Conservation (phyloP, 257 asterid species). For the Verbascum thapsus region DNA sequence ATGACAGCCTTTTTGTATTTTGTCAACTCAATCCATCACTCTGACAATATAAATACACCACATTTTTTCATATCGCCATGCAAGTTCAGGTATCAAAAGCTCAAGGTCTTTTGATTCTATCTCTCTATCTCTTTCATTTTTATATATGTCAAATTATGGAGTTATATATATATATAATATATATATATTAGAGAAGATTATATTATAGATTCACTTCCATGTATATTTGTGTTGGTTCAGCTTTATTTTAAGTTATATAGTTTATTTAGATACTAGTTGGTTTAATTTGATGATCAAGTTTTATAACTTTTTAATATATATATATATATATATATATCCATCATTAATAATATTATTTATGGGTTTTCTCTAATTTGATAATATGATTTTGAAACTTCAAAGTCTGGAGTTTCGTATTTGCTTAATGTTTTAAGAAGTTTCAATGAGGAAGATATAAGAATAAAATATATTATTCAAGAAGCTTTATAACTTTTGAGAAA, state of each 20-base stretch:
- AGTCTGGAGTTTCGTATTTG: no score
- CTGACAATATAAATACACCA: neutral
- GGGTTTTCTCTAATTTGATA: no score
- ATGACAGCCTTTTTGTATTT: no score
- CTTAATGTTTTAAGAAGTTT: no score
- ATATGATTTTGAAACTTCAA: no score
- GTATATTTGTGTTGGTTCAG: neutral
- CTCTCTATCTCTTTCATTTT: neutral
- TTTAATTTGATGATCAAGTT: slow-evolving; percentile 13
- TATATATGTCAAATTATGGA: neutral
- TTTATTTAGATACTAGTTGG: no score
- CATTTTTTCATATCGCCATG: slow-evolving; percentile 30
- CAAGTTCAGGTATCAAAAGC: slow-evolving; percentile 50
- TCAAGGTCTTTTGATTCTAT: slow-evolving; percentile 51
- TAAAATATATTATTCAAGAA: neutral
- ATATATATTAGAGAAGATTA: no score
- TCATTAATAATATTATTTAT: no score
- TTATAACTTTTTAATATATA: no score
- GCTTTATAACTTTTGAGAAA: neutral
- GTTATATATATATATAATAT: neutral
- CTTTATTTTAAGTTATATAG: no score
- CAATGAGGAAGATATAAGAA: no score
- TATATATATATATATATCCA: neutral
- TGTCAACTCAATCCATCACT: no score
- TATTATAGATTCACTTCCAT: neutral